Conservation (phyloP, 1,139 yeast genomes). For the Candida albicans region DNA sequence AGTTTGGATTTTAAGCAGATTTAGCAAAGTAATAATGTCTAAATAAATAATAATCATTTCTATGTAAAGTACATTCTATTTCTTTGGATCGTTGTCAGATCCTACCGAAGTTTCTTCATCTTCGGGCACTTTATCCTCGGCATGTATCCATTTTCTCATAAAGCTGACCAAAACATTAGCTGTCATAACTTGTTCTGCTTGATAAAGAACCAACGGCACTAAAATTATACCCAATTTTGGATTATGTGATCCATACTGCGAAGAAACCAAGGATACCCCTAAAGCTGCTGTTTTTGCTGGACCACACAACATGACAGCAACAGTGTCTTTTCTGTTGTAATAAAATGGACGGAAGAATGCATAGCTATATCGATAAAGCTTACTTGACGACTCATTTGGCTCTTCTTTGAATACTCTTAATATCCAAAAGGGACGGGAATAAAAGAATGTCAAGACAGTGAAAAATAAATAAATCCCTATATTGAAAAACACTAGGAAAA, state of each 20-base stretch:
- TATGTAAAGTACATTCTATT: background rate
- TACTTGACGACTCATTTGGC: conserved; percentile 48
- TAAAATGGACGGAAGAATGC: conserved; percentile 62
- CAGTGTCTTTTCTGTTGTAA: conserved; percentile 69
- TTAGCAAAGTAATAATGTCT: background rate
- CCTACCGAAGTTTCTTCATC: conserved; percentile 15
- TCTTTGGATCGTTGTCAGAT: background rate
- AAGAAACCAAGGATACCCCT: conserved; percentile 76
- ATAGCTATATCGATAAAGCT: conserved; percentile 39
- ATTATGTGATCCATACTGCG: conserved; percentile 72
- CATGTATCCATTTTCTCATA: conserved; percentile 65
- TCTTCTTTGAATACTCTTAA: conserved; percentile 39
- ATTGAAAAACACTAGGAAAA: conserved; percentile 78
- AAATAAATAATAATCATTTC: background rate
- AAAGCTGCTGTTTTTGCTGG: conserved; percentile 93
- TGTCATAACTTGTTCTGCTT: conserved; percentile 79
- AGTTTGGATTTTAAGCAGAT: conserved; percentile 49
- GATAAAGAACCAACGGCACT: conserved; percentile 81
- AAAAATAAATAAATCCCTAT: conserved; percentile 74
- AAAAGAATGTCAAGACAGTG: conserved; percentile 57
- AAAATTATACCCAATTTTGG: conserved; percentile 67
- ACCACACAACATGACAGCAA: conserved; percentile 81
- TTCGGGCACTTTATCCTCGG: conserved; percentile 27
- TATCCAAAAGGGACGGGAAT: conserved; percentile 64
- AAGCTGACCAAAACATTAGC: conserved; percentile 69